phyloP scores from a whole-genome alignment of 2,329 filamentous ascomycete genomes.

The Ophiocordyceps robertsii region DNA sequence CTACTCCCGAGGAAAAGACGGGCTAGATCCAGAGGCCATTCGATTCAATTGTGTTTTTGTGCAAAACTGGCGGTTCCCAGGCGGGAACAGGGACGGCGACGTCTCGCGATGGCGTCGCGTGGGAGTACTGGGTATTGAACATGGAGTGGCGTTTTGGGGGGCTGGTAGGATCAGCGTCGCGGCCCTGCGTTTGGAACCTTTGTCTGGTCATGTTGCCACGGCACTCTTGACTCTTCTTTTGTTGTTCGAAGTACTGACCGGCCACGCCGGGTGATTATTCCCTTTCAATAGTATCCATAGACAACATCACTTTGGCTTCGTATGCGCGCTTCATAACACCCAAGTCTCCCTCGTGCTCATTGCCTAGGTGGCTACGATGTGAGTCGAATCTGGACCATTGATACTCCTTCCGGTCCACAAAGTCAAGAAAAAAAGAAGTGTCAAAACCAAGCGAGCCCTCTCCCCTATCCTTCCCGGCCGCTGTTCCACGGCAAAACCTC shows the following conservation, averaged over 20 bases:
- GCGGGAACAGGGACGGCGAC: neutral
- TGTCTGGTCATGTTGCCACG: neutral
- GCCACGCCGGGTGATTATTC: too few relatives aligned
- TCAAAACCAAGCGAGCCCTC: neutral
- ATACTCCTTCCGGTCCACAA: neutral
- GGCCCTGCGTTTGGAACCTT: neutral
- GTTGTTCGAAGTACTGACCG: too few relatives aligned
- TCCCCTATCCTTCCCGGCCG: neutral
- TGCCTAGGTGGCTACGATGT: neutral
- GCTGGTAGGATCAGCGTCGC: neutral
- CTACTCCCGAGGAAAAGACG: neutral
- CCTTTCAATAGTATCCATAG: too few relatives aligned
- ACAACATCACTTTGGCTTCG: neutral
- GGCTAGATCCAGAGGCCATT: too few relatives aligned
- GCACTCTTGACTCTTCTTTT: neutral
- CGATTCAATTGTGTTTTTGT: neutral
- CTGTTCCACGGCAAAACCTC: neutral
- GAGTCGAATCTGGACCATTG: neutral
- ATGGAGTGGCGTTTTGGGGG: neutral
- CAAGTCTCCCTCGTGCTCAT: neutral
- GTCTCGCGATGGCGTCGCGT: too few relatives aligned
- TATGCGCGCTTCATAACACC: too few relatives aligned
- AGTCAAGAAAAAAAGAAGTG: neutral
- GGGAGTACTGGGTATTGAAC: neutral
- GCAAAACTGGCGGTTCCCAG: neutral